Percentiles rank a stretch among this genome's conserved stretches.
These are phyloP conservation scores for Gloeostereum incarnatum DNA, from an alignment of 768 basidiomycete genomes.

Conservation along the genomic window DNA sequence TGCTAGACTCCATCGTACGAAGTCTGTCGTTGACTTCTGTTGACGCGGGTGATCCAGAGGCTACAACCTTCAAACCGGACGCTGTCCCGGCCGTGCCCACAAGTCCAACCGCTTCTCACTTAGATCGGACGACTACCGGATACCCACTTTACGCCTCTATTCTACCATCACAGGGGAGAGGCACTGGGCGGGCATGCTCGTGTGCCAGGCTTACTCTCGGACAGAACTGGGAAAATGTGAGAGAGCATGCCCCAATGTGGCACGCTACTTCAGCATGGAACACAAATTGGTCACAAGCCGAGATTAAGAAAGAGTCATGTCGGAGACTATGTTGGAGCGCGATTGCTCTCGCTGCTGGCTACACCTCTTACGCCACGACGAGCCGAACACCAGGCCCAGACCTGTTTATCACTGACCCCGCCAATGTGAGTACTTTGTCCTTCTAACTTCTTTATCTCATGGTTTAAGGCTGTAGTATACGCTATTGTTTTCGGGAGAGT, in stretches of 20 bases:
- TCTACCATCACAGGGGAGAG: conserved; percentile 1
- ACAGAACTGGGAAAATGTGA: conserved; percentile 36
- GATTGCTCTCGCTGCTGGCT: conserved; percentile 52
- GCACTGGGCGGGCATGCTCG: conserved; percentile 26
- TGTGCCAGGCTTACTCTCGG: conserved; percentile 44
- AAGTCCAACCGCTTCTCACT: conserved; percentile 6
- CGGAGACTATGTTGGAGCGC: conserved; percentile 70
- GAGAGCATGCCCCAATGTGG: conserved; percentile 55
- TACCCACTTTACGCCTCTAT: not conserved
- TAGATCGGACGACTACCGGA: conserved; percentile 1
- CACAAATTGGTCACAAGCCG: conserved; percentile 43
- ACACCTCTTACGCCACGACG: conserved; percentile 51
- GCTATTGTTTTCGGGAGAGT: conserved; percentile 71
- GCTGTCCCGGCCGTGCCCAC: conserved; percentile 35
- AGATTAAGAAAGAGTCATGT: conserved; percentile 63
- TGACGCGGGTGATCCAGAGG: conserved; percentile 46
- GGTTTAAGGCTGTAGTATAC: conserved; percentile 37
- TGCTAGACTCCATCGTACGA: conserved; percentile 64
- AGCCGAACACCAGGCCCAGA: conserved; percentile 27
- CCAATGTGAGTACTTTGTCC: conserved; percentile 41
- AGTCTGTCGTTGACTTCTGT: conserved; percentile 48
- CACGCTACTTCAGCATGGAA: conserved; percentile 57
- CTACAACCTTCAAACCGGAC: conserved; percentile 37
- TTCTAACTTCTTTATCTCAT: conserved; percentile 1
- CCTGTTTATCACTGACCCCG: conserved; percentile 51